Conservation (phyloP, 2,329 filamentous ascomycete genomes). For the Pseudopithomyces chartarum region DNA sequence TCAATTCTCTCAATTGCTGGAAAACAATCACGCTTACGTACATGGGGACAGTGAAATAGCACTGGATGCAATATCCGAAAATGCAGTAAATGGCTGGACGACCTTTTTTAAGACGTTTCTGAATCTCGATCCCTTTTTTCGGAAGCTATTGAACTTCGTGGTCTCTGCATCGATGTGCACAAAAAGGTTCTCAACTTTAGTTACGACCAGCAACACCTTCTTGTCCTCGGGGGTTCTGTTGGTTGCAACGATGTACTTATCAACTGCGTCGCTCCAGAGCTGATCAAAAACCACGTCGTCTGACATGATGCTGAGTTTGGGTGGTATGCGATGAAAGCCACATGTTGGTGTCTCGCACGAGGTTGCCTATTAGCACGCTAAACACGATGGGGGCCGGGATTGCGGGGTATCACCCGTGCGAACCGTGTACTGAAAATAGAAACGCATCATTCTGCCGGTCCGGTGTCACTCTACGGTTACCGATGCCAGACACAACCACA, state of each 20-base stretch:
- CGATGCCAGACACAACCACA: no score
- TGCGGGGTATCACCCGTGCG: no score
- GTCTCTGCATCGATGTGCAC: background rate
- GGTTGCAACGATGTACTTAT: background rate
- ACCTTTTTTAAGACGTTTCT: background rate
- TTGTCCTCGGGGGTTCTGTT: background rate
- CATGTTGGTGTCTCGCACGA: no score
- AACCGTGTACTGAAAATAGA: no score
- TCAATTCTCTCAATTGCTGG: no score
- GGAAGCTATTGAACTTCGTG: background rate
- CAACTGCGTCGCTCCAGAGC: background rate
- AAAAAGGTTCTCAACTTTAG: background rate
- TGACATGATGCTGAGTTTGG: background rate
- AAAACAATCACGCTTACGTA: no score
- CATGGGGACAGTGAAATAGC: background rate
- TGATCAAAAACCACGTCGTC: background rate
- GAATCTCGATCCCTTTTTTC: background rate
- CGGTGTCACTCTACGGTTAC: no score
- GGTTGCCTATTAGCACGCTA: no score
- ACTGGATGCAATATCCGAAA: background rate
- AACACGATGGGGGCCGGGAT: no score
- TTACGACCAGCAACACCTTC: background rate
- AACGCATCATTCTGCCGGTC: no score
- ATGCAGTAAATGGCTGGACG: background rate
- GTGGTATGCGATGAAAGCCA: no score